phyloP scores from a whole-genome alignment of 179 eudicot genomes.

The Corrigiola litoralis region DNA sequence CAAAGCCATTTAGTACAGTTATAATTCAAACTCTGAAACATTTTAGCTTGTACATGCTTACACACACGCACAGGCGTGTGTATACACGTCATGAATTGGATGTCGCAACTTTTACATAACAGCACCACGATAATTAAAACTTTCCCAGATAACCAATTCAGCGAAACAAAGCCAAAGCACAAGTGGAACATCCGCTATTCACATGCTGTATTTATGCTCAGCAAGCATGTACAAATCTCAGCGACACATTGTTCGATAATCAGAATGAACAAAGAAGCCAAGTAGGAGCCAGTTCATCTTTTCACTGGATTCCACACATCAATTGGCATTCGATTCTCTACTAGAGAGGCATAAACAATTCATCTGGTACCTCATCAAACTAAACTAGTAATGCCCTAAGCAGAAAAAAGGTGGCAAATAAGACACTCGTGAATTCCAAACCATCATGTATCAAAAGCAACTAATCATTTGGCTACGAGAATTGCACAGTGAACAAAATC shows the following conservation, averaged over 20 bases:
- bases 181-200: neutral
- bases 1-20: neutral
- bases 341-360: neutral
- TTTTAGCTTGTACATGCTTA: no score
- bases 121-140: neutral
- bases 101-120: neutral
- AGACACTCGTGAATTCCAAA: neutral
- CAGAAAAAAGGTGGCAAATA: neutral
- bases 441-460: neutral
- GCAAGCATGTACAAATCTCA: neutral
- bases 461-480: neutral
- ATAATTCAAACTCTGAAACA: neutral
- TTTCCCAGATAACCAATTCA: neutral
- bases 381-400: neutral
- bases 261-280: neutral
- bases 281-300: neutral
- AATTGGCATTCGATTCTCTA: neutral
- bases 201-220: neutral
- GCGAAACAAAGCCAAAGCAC: neutral
- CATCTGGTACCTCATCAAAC: constrained; percentile 3
- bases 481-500: neutral
- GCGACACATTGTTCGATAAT: neutral
- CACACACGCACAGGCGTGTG: no score
- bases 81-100: no score
- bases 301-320: neutral